These are phyloP conservation scores for Isatis lusitanica DNA, from an alignment of 441 rosid species.

Conservation along the genomic window DNA sequence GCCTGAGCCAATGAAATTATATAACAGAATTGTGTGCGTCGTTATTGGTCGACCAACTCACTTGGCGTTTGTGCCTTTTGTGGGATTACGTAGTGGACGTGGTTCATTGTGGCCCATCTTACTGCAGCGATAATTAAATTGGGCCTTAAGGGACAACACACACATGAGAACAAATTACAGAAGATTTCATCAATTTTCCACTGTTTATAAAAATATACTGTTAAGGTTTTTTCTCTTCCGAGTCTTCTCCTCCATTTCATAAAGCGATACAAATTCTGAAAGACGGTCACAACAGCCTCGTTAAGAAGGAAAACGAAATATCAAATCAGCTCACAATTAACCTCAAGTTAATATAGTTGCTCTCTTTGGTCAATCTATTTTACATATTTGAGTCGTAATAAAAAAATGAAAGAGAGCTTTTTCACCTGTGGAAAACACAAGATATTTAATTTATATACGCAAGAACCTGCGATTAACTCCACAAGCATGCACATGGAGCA, in stretches of 20 bases:
- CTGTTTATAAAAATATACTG: no score
- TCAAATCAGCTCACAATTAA: conserved; percentile 20
- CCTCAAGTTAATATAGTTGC: conserved; percentile 13
- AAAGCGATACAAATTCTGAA: background rate
- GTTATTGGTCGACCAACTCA: background rate
- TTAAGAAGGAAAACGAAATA: background rate
- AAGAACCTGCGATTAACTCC: conserved; percentile 13
- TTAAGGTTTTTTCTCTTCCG: no score
- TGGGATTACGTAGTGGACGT: background rate
- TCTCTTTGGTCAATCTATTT: conserved; percentile 30
- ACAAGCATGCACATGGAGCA: background rate
- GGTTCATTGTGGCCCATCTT: conserved; percentile 3
- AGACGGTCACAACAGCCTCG: background rate
- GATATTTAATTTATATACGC: conserved; percentile 15
- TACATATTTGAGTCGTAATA: conserved; percentile 25
- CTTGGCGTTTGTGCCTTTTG: background rate
- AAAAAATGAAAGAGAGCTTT: background rate
- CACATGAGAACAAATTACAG: background rate
- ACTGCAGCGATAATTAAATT: background rate
- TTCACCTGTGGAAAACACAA: conserved; percentile 20
- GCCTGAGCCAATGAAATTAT: background rate
- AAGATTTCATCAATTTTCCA: background rate
- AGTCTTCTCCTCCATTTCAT: background rate
- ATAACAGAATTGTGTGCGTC: background rate
- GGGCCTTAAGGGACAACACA: background rate